A percentile compares a stretch with the other conserved stretches of the same genome.
phyloP scores from a whole-genome alignment of 2,329 filamentous ascomycete species.

The Paramyrothecium sp. region DNA sequence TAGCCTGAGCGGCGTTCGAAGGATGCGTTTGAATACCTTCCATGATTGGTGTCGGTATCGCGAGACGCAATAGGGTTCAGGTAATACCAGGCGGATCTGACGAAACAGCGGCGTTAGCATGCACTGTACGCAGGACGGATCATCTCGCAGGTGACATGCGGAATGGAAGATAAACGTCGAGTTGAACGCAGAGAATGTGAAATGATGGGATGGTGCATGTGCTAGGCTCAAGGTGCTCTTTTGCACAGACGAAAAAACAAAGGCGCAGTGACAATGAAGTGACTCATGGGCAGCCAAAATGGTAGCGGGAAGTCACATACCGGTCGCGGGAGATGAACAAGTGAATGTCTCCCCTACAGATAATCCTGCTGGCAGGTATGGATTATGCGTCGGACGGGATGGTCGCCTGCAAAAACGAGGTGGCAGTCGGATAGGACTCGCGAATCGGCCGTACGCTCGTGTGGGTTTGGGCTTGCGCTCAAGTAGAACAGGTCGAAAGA shows the following conservation, averaged over 20 bases:
- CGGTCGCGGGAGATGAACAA: slow-evolving; percentile 91
- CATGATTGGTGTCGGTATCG: slow-evolving; percentile 56
- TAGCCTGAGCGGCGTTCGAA: slow-evolving; percentile 86
- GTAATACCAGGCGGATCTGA: slow-evolving; percentile 31
- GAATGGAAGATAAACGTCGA: slow-evolving; percentile 19
- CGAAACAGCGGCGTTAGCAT: slow-evolving; percentile 21
- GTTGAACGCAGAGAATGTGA: slow-evolving; percentile 16
- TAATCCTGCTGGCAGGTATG: slow-evolving; percentile 11
- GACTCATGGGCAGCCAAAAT: slow-evolving; percentile 20
- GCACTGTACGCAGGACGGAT: neutral
- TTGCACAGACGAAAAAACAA: no score
- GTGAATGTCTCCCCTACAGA: slow-evolving; percentile 87
- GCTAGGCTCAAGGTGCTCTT: no score
- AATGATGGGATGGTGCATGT: slow-evolving; percentile 15
- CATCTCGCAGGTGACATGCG: no score
- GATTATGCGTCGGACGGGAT: slow-evolving; percentile 13
- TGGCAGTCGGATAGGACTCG: slow-evolving; percentile 6
- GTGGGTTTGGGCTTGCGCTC: slow-evolving; percentile 8
- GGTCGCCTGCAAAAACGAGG: slow-evolving; percentile 16
- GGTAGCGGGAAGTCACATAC: slow-evolving; percentile 43
- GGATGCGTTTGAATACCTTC: slow-evolving; percentile 91
- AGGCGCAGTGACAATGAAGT: neutral
- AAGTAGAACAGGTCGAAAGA: slow-evolving; percentile 15
- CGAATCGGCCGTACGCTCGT: slow-evolving; percentile 1
- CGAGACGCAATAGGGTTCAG: slow-evolving; percentile 12